Evolutionary conservation across 331 rosid genomes (phyloP), one percentile per base, ranked within the genome.

Genomic region (Stylosanthes scabra): DNA sequence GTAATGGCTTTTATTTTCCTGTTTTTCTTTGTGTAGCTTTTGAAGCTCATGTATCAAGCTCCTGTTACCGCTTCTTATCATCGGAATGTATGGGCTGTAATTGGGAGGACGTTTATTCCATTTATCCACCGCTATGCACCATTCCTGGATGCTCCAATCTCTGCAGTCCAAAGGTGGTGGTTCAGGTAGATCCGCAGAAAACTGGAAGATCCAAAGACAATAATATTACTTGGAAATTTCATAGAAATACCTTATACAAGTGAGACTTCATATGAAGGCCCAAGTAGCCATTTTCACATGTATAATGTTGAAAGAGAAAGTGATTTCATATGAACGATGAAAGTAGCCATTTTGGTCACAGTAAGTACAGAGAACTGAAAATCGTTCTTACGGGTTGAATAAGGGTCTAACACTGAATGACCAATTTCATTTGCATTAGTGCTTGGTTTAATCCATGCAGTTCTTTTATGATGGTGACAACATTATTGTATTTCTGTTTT

Each of bases 151-250:
- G 78, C 95, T 49, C 97, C 95, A 1, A 2, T 91, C 68, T 76
- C 95, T n/a, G 86, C 96, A 29, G 74, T 84, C 16, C 96, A 88
- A 78, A 86, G 95, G 71, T 93, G 98, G 98, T 91, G 97, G 97
- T 81, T 93, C 80, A 88, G 99, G 80, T 91, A 89, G 91, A 86
- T 57, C 58, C 13, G 11, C 8, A 28, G 41, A 62, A 7, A 14
- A 50, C 12, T 3, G 29, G 52, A 13, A 25, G 56, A 31, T 14
- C 8, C 13, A 0, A 1, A 62, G 31, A 51, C 71, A 47, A 7
- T 10, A 52, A 52, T 14, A 14, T 9, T 27, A 1, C 5, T 8
- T 50, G 58, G 74, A 62, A 59, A 54, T 72, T 44, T 7, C 57
- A 9, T 6, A 7, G 39, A 49, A 74, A 13, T 37, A 46, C 20